Evolutionary conservation across 768 basidiomycete species (phyloP).

Genomic region (Calocybe gangraenosa): DNA sequence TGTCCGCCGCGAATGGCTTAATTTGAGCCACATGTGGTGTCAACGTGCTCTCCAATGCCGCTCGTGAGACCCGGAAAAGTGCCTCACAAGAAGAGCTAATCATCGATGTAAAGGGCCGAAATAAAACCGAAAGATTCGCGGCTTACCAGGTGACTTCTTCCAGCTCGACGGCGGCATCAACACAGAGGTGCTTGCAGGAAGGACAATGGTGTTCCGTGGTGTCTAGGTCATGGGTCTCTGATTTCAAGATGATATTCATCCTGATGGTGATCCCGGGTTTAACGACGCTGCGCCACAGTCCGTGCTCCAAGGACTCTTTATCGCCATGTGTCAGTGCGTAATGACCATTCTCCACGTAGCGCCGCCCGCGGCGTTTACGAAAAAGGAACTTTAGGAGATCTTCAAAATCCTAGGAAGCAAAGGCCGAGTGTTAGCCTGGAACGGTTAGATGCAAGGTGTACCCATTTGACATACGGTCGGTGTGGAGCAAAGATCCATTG

Average conservation of each 20-base stretch:
- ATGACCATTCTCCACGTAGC: conserved; percentile 4
- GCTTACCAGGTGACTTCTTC: conserved; percentile 9
- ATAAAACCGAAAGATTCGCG: too few relatives aligned
- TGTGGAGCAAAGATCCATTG: conserved; percentile 9
- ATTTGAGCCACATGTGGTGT: background rate
- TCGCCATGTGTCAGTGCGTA: conserved; percentile 2
- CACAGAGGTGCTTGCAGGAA: background rate
- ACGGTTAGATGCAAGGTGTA: too few relatives aligned
- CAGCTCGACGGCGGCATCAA: background rate
- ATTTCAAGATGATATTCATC: conserved; percentile 8
- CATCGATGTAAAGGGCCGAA: too few relatives aligned
- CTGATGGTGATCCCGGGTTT: conserved; percentile 5
- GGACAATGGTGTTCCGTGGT: conserved; percentile 1
- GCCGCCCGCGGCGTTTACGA: conserved; percentile 6
- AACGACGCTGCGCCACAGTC: conserved; percentile 1
- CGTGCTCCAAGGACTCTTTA: background rate
- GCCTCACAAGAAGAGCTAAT: background rate
- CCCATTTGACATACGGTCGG: background rate
- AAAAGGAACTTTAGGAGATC: conserved; percentile 10
- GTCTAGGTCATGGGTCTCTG: background rate
- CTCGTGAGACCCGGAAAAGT: background rate
- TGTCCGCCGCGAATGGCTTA: background rate
- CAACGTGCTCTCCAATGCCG: background rate
- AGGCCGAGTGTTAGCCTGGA: too few relatives aligned
- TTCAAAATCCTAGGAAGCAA: conserved; percentile 7